Evolutionary conservation across 73 alveolate genomes (phyloP).

Genomic region (Loxodes magnus): DNA sequence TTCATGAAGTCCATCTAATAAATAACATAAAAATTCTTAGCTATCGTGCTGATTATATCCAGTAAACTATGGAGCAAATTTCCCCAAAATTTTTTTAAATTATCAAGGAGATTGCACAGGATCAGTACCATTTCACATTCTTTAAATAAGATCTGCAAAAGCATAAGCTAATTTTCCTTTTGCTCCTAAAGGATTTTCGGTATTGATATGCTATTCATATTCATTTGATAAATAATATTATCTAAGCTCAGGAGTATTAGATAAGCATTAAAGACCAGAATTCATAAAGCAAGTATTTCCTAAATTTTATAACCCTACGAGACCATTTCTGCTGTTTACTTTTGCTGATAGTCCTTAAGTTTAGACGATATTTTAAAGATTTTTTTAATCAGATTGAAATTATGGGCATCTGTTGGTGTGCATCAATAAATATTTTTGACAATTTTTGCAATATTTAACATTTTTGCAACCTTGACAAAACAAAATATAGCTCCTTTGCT

Average conservation of each 20-base stretch:
- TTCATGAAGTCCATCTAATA: conserved; percentile 95
- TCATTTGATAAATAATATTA: conserved; percentile 47
- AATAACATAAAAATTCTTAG: conserved; percentile 77
- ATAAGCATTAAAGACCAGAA: conserved; percentile 87
- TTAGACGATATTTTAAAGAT: not conserved
- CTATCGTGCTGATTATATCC: conserved; percentile 88
- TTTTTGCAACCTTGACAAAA: conserved; percentile 26
- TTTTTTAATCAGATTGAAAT: not conserved
- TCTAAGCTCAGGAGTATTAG: conserved; percentile 73
- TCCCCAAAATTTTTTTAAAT: conserved; percentile 30
- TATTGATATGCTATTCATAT: conserved; percentile 61
- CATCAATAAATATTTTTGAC: conserved; percentile 3
- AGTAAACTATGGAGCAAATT: conserved; percentile 30
- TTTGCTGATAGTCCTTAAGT: not conserved
- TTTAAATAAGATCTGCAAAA: conserved; percentile 44
- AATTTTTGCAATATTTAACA: conserved; percentile 21
- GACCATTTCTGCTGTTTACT: conserved; percentile 29
- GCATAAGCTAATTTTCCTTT: conserved; percentile 54
- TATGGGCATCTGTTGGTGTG: conserved; percentile 13
- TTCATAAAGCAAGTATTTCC: conserved; percentile 99
- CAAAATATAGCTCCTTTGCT: not conserved
- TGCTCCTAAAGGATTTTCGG: conserved; percentile 75
- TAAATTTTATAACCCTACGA: conserved; percentile 71
- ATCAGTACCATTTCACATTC: conserved; percentile 21
- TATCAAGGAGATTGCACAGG: conserved; percentile 25